These are phyloP conservation scores for Bruguiera sexangula DNA, from an alignment of 345 rosid genomes.

Conservation along the genomic window DNA sequence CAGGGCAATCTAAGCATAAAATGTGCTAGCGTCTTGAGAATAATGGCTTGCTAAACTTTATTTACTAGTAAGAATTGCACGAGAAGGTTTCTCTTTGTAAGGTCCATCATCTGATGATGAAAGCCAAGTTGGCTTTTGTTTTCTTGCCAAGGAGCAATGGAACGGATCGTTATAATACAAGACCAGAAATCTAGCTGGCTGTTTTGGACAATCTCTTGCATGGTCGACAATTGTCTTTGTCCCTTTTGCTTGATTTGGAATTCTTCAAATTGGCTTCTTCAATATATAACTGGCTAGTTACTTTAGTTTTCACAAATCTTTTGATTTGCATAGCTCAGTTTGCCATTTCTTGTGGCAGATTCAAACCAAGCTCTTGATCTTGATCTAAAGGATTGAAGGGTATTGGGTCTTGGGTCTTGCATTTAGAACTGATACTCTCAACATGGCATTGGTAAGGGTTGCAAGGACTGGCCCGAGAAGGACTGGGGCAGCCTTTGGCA, in stretches of 20 bases:
- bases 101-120: slow-evolving; percentile 27
- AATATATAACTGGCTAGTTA: slow-evolving; percentile 2
- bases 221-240: slow-evolving; percentile 13
- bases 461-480: slow-evolving; percentile 50
- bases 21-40: background rate
- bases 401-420: slow-evolving; percentile 14
- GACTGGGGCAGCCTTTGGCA: slow-evolving; percentile 30
- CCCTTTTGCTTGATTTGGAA: slow-evolving; percentile 23
- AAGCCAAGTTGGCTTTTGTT: slow-evolving; percentile 29
- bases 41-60: too few relatives aligned
- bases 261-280: slow-evolving; percentile 10
- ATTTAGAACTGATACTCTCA: slow-evolving; percentile 14
- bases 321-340: slow-evolving; percentile 11
- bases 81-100: slow-evolving; percentile 18
- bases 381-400: background rate
- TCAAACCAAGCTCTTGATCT: slow-evolving; percentile 6
- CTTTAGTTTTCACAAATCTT: slow-evolving; percentile 6
- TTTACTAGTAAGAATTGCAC: background rate
- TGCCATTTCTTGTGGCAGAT: slow-evolving; percentile 21
- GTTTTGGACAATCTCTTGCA: slow-evolving; percentile 11
- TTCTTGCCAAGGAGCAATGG: slow-evolving; percentile 33
- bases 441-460: slow-evolving; percentile 61
- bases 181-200: background rate
- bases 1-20: background rate
- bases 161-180: slow-evolving; percentile 19